Percentiles rank a stretch among this genome's conserved stretches.
These are phyloP conservation scores for Ganoderma meredithae DNA, from an alignment of 1,284 basidiomycete species.

Conservation along the genomic window DNA sequence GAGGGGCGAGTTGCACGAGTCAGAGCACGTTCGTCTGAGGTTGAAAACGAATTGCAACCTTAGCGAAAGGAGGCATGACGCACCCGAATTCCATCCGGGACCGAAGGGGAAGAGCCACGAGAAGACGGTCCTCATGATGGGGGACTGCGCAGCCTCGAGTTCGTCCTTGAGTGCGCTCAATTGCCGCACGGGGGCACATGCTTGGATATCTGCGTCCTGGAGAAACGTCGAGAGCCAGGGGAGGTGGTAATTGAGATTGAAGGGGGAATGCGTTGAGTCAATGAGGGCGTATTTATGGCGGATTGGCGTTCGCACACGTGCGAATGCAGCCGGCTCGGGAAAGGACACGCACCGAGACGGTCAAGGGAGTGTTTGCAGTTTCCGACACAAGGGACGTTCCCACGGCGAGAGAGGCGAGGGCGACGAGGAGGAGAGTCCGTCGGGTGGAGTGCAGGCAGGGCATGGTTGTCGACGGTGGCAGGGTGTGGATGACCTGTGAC, in stretches of 20 bases:
- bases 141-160: slow-evolving; percentile 69
- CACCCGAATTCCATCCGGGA: slow-evolving; percentile 84
- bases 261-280: slow-evolving; percentile 7
- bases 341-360: slow-evolving; percentile 35
- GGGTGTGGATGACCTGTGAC: background rate
- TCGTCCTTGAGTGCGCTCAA: slow-evolving; percentile 65
- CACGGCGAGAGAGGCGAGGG: slow-evolving; percentile 34
- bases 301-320: slow-evolving; percentile 33
- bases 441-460: slow-evolving; percentile 27
- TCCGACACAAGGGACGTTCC: slow-evolving; percentile 32
- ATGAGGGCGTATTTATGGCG: slow-evolving; percentile 12
- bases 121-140: slow-evolving; percentile 80
- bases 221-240: background rate
- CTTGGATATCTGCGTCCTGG: slow-evolving; percentile 47
- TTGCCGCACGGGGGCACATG: slow-evolving; percentile 58
- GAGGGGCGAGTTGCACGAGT: slow-evolving; percentile 8
- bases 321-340: slow-evolving; percentile 30
- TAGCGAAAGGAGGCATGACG: slow-evolving; percentile 32
- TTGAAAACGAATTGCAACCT: slow-evolving; percentile 26
- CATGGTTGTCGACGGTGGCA: slow-evolving; percentile 30
- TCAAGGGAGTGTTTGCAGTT: slow-evolving; percentile 30
- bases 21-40: slow-evolving; percentile 30
- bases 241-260: background rate
- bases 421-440: slow-evolving; percentile 37
- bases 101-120: slow-evolving; percentile 85